Base-by-base conservation (phyloP, 495 filamentous ascomycete genomes). In the Hypoxylon fuscum region DNA sequence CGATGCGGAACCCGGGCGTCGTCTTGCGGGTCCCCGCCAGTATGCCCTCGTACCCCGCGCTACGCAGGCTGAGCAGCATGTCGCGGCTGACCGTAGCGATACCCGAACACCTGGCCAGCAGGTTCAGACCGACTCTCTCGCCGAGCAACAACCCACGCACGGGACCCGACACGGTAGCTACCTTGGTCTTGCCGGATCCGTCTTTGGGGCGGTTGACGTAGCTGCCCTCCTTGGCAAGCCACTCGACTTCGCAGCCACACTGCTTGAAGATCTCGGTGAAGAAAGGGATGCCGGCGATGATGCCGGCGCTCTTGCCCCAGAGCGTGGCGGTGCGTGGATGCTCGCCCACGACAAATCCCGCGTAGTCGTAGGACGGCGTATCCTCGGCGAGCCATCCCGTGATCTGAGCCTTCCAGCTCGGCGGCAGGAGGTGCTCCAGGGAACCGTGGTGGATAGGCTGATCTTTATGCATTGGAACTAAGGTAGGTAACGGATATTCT, bases 1-100 rank as follows among this genome's bases (percentile, higher is more conserved):
- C 93, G 7, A 98, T 78, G 2, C 95, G 83, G 76, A 98, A 98
- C 0, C 96, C 95, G 0, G 95, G 95, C 1, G 95, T 98, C 2
- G 96, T 97, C 79, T 98, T 98, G 60, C 95, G 82, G 14, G 95
- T 98, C 29, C 95, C 95, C 0, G 94, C 92, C n/a, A 98, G 76
- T n/a, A 83, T 89, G 32, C 92, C 91, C 46, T 77, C 75, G 80
- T 93, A 97, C 11, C 93, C 92, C 3, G 81, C 83, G 40, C 73
- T 75, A 27, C 84, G 76, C 57, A 86, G 72, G 45, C 80, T 78
- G 27, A 78, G 67, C 25, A 85, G 66, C 64, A 88, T 71, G 11
- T 71, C 64, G 1, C 81, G 72, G 42, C 76, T 87, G 72, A 88
- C 87, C 2, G 88, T 90, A 8, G 95, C 96, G 50, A 98, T 90